Conservation (phyloP, 176 grass and related monocot genomes). For the Dendrocalamus sinicus region DNA sequence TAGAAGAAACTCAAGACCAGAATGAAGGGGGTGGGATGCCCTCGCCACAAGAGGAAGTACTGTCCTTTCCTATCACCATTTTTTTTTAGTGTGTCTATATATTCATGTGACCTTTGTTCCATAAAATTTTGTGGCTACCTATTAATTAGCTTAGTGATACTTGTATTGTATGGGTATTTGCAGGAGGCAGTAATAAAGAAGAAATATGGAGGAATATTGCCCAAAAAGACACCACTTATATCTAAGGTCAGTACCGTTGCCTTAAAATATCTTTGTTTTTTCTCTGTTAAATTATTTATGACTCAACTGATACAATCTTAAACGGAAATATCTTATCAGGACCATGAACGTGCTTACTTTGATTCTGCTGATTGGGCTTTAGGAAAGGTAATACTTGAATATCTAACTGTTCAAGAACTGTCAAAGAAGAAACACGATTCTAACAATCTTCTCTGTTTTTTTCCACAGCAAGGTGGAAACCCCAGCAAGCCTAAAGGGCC, state of each 20-base stretch:
- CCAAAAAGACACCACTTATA: conserved; percentile 82
- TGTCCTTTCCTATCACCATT: neutral
- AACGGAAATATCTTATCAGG: conserved; percentile 57
- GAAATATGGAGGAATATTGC: conserved; percentile 78
- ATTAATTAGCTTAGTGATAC: conserved; percentile 14
- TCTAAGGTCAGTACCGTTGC: conserved; percentile 61
- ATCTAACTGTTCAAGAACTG: neutral
- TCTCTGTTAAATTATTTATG: conserved; percentile 12
- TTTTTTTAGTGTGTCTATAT: conserved; percentile 3
- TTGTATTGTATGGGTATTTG: neutral
- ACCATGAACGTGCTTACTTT: conserved; percentile 94
- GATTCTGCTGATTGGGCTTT: conserved; percentile 99
- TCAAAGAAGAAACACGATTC: conserved; percentile 1
- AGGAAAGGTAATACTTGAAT: conserved; percentile 68
- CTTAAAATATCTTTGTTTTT: conserved; percentile 1
- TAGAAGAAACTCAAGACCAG: conserved; percentile 57
- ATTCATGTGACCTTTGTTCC: neutral
- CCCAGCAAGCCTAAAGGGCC: conserved; percentile 84
- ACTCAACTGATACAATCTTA: conserved; percentile 25
- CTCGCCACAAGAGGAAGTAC: conserved; percentile 66
- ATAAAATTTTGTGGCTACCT: neutral
- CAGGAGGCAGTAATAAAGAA: conserved; percentile 83
- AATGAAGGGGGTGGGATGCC: conserved; percentile 55
- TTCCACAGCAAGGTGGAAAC: conserved; percentile 74
- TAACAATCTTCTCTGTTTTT: neutral